phyloP scores from a whole-genome alignment of 768 basidiomycete genomes.

The Obba rivulosa region DNA sequence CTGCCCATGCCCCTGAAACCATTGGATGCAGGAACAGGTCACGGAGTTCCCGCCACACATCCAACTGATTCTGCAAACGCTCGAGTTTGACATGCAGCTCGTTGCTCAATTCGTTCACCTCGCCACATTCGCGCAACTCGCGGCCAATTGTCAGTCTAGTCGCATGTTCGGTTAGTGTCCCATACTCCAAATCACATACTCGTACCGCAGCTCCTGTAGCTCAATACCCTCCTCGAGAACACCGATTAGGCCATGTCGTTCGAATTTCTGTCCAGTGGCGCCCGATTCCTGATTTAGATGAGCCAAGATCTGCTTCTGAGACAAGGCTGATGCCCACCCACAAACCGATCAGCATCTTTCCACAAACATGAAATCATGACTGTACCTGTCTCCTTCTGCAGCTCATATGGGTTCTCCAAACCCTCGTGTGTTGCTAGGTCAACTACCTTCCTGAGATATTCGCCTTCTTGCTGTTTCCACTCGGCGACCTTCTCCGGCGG shows the following conservation, averaged over 20 bases:
- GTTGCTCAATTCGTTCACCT: no score
- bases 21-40: no score
- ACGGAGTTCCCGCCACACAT: no score
- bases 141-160: no score
- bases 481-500: not conserved
- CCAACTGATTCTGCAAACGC: no score
- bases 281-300: not conserved
- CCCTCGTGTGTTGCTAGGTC: slow-evolving; percentile 1
- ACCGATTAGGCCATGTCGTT: not conserved
- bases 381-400: not conserved
- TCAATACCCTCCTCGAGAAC: not conserved
- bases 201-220: not conserved
- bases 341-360: not conserved
- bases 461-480: not conserved
- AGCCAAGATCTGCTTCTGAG: not conserved
- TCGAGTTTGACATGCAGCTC: no score
- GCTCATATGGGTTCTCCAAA: slow-evolving; percentile 3
- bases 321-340: no score
- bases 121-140: no score
- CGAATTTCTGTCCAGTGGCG: not conserved
- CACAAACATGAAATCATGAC: not conserved
- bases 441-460: not conserved
- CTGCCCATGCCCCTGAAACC: no score
- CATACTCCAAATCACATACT: no score
- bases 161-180: no score